Percentiles rank a stretch among this genome's conserved stretches.
Conservation (phyloP, 768 basidiomycete species). For the Lactarius sp. region DNA sequence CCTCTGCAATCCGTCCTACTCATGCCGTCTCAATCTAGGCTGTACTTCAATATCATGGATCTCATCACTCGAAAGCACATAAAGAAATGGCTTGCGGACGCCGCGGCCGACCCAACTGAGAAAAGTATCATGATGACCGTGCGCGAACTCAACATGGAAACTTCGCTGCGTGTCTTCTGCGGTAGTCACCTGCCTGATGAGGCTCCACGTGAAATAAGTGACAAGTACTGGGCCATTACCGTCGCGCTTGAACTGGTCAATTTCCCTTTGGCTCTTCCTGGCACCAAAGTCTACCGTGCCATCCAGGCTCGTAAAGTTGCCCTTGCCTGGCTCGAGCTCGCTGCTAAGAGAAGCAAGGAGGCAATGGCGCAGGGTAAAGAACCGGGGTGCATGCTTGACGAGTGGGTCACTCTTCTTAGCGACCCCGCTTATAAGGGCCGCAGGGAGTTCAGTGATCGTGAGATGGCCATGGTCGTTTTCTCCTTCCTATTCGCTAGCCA, state of each 20-base stretch:
- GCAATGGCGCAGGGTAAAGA: constrained; percentile 76
- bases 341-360: constrained; percentile 73
- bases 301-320: constrained; percentile 86
- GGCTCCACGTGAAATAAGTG: constrained; percentile 74
- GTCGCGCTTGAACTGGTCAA: constrained; percentile 96
- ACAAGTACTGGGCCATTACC: constrained; percentile 96
- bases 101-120: constrained; percentile 43
- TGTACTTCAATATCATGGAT: constrained; percentile 85
- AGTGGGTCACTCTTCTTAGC: constrained; percentile 76
- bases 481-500: constrained; percentile 96
- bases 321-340: constrained; percentile 71
- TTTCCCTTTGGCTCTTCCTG: constrained; percentile 92
- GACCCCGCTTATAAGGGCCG: constrained; percentile 67
- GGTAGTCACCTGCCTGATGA: constrained; percentile 83
- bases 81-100: constrained; percentile 60
- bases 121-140: constrained; percentile 84
- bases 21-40: constrained; percentile 39
- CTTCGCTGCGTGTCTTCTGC: constrained; percentile 93
- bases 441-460: constrained; percentile 83
- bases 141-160: constrained; percentile 94
- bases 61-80: constrained; percentile 73
- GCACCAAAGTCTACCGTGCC: constrained; percentile 94
- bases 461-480: constrained; percentile 96
- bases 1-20: neutral
- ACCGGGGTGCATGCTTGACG: constrained; percentile 87